Base-by-base conservation (phyloP, 345 rosid species). In the Pugionium cornutum region DNA sequence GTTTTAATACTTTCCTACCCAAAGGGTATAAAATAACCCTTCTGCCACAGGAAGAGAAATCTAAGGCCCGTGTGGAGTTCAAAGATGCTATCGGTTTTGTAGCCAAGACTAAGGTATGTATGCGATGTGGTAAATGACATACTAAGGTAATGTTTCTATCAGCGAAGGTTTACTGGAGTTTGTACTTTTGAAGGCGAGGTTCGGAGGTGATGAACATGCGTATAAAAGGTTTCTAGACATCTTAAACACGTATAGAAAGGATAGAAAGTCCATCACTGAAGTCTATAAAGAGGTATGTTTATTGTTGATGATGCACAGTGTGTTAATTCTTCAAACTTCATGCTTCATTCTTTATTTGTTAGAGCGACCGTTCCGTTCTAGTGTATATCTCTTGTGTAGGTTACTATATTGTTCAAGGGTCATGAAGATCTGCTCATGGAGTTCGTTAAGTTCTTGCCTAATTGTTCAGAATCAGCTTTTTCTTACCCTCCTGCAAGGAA, bases 1-100 rank as follows among this genome's bases (percentile, higher is more conserved):
- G 99, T 56, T 94, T 94, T 69, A 94, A 94, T 76, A 83, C 92
- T 74, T 94, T 94, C 85, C 78, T 94, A 71, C 99, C 99, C 6
- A 82, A 88, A 80, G 97, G 90, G 28, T 83, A 79, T 71, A 86
- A 76, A 75, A 94, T 94, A 71, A 83, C 87, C 40, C 88, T 88
- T 30, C 83, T 83, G 11, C 84, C 75, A 3, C 88, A 85, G 46
- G 91, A 84, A 48, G 90, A 81, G 59, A 76, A 76, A 35, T 81
- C 82, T 77, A 88, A 88, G 87, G 81, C 76, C 68, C 83, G 81
- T 9, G 90, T 88, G 71, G 95, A 85, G 68, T 88, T 83, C 70
- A 87, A 81, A 61, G 90, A 90, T 67, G 99, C 99, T 55, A 86
- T 94, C 52, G 83, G 69, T 75, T 88, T 94, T 73, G 96, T 90